Evolutionary conservation across 108 stramenopile genomes (phyloP).

Genomic region (Pseudonitzschia multistriata): DNA sequence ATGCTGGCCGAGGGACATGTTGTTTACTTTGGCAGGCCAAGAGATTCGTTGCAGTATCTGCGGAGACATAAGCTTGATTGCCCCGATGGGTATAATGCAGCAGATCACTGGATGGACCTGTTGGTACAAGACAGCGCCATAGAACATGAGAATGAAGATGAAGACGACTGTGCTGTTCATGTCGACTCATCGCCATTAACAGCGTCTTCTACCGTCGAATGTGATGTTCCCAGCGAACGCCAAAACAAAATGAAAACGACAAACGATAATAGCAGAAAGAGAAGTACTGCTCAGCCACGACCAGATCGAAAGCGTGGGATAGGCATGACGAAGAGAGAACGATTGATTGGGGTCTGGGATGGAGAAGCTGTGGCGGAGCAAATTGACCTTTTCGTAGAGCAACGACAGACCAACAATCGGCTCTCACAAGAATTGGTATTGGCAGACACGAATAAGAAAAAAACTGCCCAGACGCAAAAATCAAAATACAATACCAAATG

Average conservation of each 20-base stretch:
- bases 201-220: not conserved
- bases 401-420: not conserved
- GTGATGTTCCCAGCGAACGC: too few relatives aligned
- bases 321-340: constrained; percentile 9
- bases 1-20: constrained; percentile 72
- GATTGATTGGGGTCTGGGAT: constrained; percentile 23
- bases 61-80: constrained; percentile 39
- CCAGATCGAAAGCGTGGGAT: not conserved
- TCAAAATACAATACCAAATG: constrained; percentile 56
- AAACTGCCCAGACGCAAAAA: constrained; percentile 11
- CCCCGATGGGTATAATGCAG: constrained; percentile 68
- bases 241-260: not conserved
- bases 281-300: not conserved
- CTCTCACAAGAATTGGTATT: not conserved
- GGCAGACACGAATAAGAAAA: constrained; percentile 5
- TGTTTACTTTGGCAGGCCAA: constrained; percentile 73
- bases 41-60: constrained; percentile 45
- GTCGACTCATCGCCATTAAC: not conserved
- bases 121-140: constrained; percentile 51
- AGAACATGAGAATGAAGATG: constrained; percentile 8
- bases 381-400: constrained; percentile 13
- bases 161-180: not conserved
- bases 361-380: constrained; percentile 8
- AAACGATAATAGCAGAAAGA: not conserved
- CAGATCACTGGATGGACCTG: constrained; percentile 84